Evolutionary conservation across 139 green algal genomes (phyloP).

Genomic region (Tetradesmus lagerheimii): DNA sequence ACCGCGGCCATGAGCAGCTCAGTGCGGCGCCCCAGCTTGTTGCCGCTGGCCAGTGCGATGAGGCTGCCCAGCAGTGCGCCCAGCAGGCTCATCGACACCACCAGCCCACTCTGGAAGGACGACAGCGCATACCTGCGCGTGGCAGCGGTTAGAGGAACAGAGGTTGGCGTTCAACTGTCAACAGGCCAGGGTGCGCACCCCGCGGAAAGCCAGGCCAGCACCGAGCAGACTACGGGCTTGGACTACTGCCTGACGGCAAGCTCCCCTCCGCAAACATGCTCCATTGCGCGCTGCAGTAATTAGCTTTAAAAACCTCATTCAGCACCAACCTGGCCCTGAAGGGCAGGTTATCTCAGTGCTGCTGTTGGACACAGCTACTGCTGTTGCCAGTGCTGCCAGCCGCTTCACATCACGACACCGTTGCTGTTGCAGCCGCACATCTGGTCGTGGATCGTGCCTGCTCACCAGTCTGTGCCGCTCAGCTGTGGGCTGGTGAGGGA

Average conservation of each 20-base stretch:
- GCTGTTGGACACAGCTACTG: no score
- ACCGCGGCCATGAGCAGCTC: conserved; percentile 84
- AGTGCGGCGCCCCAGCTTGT: conserved; percentile 78
- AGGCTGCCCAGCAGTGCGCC: conserved; percentile 86
- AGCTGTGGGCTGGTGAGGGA: conserved; percentile 70
- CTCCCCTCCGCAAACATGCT: no score
- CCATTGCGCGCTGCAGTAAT: no score
- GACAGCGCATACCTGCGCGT: conserved; percentile 61
- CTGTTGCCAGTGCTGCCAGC: background rate
- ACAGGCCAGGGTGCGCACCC: no score
- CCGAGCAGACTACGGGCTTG: no score
- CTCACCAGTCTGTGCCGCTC: conserved; percentile 80
- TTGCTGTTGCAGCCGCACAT: background rate
- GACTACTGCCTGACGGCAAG: no score
- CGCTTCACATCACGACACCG: no score
- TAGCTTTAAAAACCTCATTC: no score
- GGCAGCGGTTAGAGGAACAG: background rate
- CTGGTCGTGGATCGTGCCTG: background rate
- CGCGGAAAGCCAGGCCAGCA: no score
- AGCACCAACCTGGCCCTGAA: no score
- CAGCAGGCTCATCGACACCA: conserved; percentile 83
- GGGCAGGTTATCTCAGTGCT: no score
- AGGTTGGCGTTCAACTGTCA: no score
- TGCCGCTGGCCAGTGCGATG: conserved; percentile 75
- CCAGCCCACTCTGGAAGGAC: conserved; percentile 70